These are phyloP conservation scores for Lichtheimia ornata DNA, from an alignment of 371 early-diverging fungal species.

Conservation along the genomic window DNA sequence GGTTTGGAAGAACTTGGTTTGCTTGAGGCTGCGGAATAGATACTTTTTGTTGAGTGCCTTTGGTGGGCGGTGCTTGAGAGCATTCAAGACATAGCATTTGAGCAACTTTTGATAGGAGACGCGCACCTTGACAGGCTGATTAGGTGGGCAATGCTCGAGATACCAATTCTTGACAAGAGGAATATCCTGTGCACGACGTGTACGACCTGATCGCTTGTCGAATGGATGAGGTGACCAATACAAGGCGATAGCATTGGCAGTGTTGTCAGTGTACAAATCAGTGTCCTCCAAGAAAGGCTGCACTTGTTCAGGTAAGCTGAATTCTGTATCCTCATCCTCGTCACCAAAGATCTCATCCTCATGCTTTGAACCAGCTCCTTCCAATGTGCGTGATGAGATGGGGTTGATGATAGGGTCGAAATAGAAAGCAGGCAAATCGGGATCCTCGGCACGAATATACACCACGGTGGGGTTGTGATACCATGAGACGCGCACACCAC, in stretches of 20 bases:
- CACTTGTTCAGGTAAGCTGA: slow-evolving; percentile 81
- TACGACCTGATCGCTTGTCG: slow-evolving; percentile 88
- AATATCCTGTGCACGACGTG: slow-evolving; percentile 94
- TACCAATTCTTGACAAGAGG: slow-evolving; percentile 98
- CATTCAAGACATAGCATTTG: slow-evolving; percentile 88
- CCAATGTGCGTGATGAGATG: slow-evolving; percentile 81
- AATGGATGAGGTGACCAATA: slow-evolving; percentile 99
- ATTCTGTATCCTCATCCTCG: slow-evolving; percentile 69
- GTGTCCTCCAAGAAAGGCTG: slow-evolving; percentile 82
- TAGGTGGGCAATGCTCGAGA: slow-evolving; percentile 92
- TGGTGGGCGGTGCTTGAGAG: slow-evolving; percentile 84
- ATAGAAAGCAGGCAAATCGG: slow-evolving; percentile 96
- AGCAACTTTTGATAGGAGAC: slow-evolving; percentile 98
- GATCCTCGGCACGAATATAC: slow-evolving; percentile 89
- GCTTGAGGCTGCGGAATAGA: slow-evolving; percentile 90
- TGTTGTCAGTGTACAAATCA: slow-evolving; percentile 88
- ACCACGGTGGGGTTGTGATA: slow-evolving; percentile 94
- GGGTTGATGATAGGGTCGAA: slow-evolving; percentile 97
- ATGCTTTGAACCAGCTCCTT: slow-evolving; percentile 53
- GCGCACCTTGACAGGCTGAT: slow-evolving; percentile 95
- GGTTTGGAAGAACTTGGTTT: slow-evolving; percentile 98
- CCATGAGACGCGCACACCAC: slow-evolving; percentile 88
- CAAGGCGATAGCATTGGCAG: slow-evolving; percentile 88
- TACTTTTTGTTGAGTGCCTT: slow-evolving; percentile 90
- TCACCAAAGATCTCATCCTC: slow-evolving; percentile 91